phyloP scores from a whole-genome alignment of 2,329 filamentous ascomycete genomes.

The Fusarium anguioides region DNA sequence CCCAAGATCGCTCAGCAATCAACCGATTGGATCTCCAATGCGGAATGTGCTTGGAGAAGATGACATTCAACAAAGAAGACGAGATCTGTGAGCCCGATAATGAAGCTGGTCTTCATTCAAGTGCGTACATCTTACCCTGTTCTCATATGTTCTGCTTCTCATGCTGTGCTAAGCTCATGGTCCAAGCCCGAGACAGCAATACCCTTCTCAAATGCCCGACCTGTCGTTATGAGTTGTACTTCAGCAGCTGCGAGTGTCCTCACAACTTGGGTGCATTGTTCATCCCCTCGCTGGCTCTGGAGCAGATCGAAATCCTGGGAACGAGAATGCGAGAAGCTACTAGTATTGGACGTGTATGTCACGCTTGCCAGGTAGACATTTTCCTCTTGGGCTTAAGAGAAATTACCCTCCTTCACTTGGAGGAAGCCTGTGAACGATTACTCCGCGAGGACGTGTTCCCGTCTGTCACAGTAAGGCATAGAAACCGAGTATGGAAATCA shows the following conservation, averaged over 20 bases:
- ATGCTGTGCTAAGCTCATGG: not conserved
- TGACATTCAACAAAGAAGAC: not conserved
- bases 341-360: not conserved
- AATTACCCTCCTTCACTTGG: not conserved
- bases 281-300: not conserved
- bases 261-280: not conserved
- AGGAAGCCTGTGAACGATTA: not conserved
- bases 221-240: not conserved
- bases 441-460: not conserved
- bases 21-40: slow-evolving; percentile 3
- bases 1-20: not conserved
- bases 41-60: slow-evolving; percentile 4
- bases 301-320: not conserved
- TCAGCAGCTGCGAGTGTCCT: not conserved
- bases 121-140: slow-evolving; percentile 2
- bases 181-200: fast-evolving
- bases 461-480: not conserved
- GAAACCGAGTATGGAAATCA: not conserved
- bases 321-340: not conserved
- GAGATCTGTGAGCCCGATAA: not conserved
- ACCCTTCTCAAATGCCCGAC: not conserved
- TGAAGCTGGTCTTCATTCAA: not conserved
- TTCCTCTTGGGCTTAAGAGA: not conserved
- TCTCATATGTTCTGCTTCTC: slow-evolving; percentile 20
- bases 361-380: not conserved